Base-by-base conservation (phyloP, 164 flowering plant genomes). In the Sextonia rubra region DNA sequence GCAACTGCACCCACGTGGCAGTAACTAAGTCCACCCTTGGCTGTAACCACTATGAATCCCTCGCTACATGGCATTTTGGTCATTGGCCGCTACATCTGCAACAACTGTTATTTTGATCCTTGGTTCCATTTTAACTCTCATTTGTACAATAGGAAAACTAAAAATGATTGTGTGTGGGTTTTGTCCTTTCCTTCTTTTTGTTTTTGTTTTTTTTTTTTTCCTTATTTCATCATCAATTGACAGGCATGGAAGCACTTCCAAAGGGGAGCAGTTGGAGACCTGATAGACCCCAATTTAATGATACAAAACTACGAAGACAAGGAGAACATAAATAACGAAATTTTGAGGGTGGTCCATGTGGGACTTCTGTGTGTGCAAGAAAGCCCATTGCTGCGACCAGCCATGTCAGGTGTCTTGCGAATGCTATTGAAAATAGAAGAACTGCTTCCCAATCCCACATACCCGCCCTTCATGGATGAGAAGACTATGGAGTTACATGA, bases 351-450 rank as follows among this genome's bases (percentile, higher is more conserved):
- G 66, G 76, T 92, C 24, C 97, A 91, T 32, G 81, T 92, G 70
- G 97, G 90, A 63, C 91, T 94, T 68, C 77, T 92, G 56, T 94
- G 98, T 87, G 83, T 88, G n/a, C 97, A 94, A 80, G 95, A 92
- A 81, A 73, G 63, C 27, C 84, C 89, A 0, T 76, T 89, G 0
- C 69, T 91, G 22, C 71, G 97, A 67, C 98, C 95, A 47, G 78
- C 85, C 37, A 94, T 92, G 93, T 86, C 90, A 2, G 86, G 74
- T 79, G 90, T 80, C 56, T 72, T 94, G 58, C 82, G 80, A 49
- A 84, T 94, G 95, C 85, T 94, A 47, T 76, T 64, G 24, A 86
- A 84, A 37, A 84, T 79, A 64, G 87, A 88, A 0, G 85, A 85
- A 55, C 30, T 69, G 12, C 88, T 88, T 8, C 91, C 94, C 20